phyloP scores from a whole-genome alignment of 1,284 basidiomycete genomes.

The Sanghuangporus weigelae region DNA sequence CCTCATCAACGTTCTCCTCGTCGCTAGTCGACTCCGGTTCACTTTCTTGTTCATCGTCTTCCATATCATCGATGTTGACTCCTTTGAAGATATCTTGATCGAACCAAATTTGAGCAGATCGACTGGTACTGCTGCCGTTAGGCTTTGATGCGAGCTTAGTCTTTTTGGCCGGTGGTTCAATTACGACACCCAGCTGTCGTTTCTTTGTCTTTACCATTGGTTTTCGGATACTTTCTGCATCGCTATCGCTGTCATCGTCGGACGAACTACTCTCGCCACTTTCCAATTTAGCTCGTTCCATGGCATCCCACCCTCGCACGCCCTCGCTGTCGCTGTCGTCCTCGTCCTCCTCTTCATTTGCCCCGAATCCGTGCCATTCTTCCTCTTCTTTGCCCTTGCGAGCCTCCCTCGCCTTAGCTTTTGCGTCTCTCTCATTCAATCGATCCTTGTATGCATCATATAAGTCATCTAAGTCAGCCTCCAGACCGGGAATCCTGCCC shows the following conservation, averaged over 20 bases:
- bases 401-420: constrained; percentile 84
- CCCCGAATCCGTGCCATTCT: constrained; percentile 73
- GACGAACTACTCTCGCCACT: constrained; percentile 52
- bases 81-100: constrained; percentile 81
- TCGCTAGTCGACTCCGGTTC: constrained; percentile 19
- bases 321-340: constrained; percentile 39
- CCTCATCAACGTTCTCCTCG: constrained; percentile 31
- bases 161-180: constrained; percentile 29
- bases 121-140: constrained; percentile 26
- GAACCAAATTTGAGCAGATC: constrained; percentile 70
- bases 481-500: constrained; percentile 59
- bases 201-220: constrained; percentile 38
- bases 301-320: constrained; percentile 74
- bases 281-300: constrained; percentile 58
- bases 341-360: constrained; percentile 29
- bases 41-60: constrained; percentile 34
- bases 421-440: constrained; percentile 82
- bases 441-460: constrained; percentile 87
- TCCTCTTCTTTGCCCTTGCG: constrained; percentile 71
- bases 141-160: constrained; percentile 37
- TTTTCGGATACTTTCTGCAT: constrained; percentile 37
- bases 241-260: constrained; percentile 42
- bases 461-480: constrained; percentile 82
- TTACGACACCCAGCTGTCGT: constrained; percentile 29
- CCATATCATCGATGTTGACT: constrained; percentile 42